Conservation (phyloP, 169 alveolate species). For the Cryptosporidium sp. region DNA sequence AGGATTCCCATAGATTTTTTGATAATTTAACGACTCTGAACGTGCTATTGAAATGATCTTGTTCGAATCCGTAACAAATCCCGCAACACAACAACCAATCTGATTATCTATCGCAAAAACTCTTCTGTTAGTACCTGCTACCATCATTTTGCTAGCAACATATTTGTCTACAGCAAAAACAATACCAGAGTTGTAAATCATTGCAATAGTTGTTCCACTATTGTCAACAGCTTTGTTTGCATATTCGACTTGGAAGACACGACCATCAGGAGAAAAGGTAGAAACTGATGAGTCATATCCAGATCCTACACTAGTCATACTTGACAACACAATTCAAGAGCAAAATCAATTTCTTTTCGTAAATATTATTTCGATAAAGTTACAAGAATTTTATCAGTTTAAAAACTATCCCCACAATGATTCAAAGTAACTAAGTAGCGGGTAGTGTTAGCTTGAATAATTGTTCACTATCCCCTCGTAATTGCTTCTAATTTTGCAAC, state of each 20-base stretch:
- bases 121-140: constrained; percentile 89
- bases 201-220: constrained; percentile 92
- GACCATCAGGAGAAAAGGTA: constrained; percentile 97
- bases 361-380: background rate
- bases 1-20: constrained; percentile 88
- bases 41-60: constrained; percentile 90
- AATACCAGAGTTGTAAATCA: constrained; percentile 92
- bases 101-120: constrained; percentile 87
- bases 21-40: constrained; percentile 89
- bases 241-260: constrained; percentile 95
- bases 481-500: background rate
- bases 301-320: constrained; percentile 91
- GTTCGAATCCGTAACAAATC: constrained; percentile 94
- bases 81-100: constrained; percentile 90
- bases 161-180: constrained; percentile 91
- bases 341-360: background rate
- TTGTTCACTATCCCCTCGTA: background rate
- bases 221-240: constrained; percentile 94
- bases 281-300: constrained; percentile 95
- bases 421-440: background rate
- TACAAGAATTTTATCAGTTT: background rate
- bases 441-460: background rate
- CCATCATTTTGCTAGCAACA: constrained; percentile 84
- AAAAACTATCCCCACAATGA: background rate
- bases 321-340: background rate